Conservation (phyloP, 1,284 basidiomycete genomes). For the Moesziomyces sp. region DNA sequence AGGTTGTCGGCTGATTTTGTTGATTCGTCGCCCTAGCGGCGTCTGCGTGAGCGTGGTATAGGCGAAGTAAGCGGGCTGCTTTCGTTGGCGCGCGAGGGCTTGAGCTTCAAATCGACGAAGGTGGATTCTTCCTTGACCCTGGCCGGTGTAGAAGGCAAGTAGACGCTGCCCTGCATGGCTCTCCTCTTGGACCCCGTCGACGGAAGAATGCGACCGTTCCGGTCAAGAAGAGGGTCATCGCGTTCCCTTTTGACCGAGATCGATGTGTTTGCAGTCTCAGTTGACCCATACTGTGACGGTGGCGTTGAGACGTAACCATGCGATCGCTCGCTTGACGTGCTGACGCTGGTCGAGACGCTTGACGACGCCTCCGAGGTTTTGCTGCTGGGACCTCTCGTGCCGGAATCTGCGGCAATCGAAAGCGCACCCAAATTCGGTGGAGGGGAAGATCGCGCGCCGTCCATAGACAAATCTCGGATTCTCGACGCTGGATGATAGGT, state of each 20-base stretch:
- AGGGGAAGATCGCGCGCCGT: background rate
- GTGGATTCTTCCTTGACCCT: constrained; percentile 4
- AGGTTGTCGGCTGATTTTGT: background rate
- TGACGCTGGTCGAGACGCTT: background rate
- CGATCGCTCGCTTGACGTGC: background rate
- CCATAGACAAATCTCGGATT: background rate
- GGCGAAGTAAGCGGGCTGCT: background rate
- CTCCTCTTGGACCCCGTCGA: too few species aligned
- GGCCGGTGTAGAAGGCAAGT: background rate
- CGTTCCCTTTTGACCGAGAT: constrained; percentile 11
- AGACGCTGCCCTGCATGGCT: too few species aligned
- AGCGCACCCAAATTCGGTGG: background rate
- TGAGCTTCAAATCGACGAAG: background rate
- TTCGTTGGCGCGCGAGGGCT: background rate
- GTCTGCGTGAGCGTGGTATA: background rate
- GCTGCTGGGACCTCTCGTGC: background rate
- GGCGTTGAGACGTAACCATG: constrained; percentile 1
- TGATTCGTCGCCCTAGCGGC: background rate
- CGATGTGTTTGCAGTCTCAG: background rate
- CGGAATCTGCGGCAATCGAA: background rate
- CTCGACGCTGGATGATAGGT: constrained; percentile 15
- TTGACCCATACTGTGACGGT: background rate
- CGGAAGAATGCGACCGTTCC: too few species aligned
- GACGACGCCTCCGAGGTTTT: background rate
- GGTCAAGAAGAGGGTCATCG: background rate